Evolutionary conservation across 2,329 filamentous ascomycete genomes (phyloP).

Genomic region (Cryphonectria parasitica): DNA sequence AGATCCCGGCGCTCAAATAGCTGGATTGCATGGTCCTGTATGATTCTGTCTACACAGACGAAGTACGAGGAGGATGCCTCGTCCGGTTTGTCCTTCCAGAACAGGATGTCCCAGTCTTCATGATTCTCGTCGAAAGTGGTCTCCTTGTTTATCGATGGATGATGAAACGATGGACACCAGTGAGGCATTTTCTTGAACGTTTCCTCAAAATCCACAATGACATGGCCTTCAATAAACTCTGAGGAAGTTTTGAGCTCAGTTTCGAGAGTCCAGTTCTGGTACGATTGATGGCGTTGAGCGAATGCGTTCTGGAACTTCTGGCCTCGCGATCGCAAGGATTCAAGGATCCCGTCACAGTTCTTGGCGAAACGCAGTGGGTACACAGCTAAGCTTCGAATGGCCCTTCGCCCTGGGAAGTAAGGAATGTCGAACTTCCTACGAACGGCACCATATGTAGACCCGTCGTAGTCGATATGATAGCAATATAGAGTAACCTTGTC

Average conservation of each 20-base stretch:
- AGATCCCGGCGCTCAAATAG: not conserved
- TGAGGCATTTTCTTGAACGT: conserved; percentile 7
- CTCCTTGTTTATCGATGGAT: too few relatives aligned
- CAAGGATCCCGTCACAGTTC: not conserved
- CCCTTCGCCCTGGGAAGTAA: conserved; percentile 13
- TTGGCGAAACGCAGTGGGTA: conserved; percentile 14
- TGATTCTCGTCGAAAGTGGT: too few relatives aligned
- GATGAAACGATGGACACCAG: conserved; percentile 9
- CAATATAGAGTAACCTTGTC: not conserved
- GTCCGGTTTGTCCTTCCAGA: not conserved
- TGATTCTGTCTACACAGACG: too few relatives aligned
- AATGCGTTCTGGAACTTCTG: not conserved
- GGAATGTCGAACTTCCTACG: conserved; percentile 5
- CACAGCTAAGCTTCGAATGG: conserved; percentile 9
- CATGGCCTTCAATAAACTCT: conserved; percentile 16
- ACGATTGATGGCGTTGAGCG: not conserved
- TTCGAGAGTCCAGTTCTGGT: not conserved
- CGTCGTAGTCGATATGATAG: conserved; percentile 24
- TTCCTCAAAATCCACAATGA: conserved; percentile 16
- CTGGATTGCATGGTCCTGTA: too few relatives aligned
- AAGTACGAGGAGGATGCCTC: too few relatives aligned
- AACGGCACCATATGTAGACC: conserved; percentile 14
- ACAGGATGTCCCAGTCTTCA: too few relatives aligned
- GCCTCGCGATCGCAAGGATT: not conserved
- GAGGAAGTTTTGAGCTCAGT: too few relatives aligned